Base-by-base conservation (phyloP, 2,329 filamentous ascomycete species). In the Microsporum audouinii region DNA sequence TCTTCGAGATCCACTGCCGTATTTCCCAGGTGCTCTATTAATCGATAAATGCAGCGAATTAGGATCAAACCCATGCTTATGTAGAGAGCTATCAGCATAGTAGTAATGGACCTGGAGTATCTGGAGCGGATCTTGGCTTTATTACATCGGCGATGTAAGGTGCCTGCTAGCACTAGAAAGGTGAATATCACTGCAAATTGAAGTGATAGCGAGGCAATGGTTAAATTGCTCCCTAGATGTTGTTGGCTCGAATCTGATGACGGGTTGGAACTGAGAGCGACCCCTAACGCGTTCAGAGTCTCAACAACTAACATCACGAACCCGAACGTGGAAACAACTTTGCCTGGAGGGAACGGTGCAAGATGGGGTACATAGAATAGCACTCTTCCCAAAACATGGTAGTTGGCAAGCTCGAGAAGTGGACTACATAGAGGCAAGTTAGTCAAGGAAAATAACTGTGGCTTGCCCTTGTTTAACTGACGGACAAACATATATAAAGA, bases 361-460 rank as follows among this genome's bases (percentile, higher is more conserved):
- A 81, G 76, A 67, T 84, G 82, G 0, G 83, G 83, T 2, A 84
- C 76, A 70, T 86, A 87, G 69, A 81, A 82, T 23, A 87, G 75
- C 10, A 84, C 75, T 2, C 83, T 79, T 1, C 80, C 80, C 29
- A 87, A 78, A 60, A 85, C 78, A 65, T 84, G 79, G 70, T 86
- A 86, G 67, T 86, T 84, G 60, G 81, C 78, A 2, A 83, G 76
- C 59, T 84, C 82, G 45, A 85, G 80, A 2, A 87, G 73, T 0
- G 85, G 84, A 2, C 82, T 82, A 56, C 7, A 36, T 27, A 39
- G 7, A 34, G 45, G n/a, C 51, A n/a, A 53, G 31, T 41, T 57
- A 33, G 38, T n/a, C 2, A 10, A 23, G 14, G 8, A 23, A 17
- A 36, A 29, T 33, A 27, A 57, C n/a, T 0, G 12, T 29, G 55